phyloP scores from a whole-genome alignment of 129 eudicot species.

The Artemisia annua region DNA sequence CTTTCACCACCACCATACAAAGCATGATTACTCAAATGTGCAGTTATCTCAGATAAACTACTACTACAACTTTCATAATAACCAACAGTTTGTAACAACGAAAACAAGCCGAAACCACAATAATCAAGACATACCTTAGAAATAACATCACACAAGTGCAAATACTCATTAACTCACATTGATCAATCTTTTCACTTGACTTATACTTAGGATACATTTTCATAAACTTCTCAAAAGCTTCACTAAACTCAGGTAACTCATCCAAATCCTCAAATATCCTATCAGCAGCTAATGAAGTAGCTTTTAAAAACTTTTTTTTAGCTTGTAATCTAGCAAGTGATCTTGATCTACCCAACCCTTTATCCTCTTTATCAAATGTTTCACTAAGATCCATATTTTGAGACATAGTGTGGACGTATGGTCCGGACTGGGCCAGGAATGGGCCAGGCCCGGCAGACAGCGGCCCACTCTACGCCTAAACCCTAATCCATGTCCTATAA shows the following conservation, averaged over 20 bases:
- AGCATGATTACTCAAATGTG: conserved; percentile 45
- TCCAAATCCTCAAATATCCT: conserved; percentile 33
- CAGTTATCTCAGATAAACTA: conserved; percentile 42
- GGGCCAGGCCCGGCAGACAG: no score
- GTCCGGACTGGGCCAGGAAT: no score
- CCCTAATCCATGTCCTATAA: no score
- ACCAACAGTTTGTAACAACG: conserved; percentile 39
- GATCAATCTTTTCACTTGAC: conserved; percentile 36
- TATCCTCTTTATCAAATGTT: conserved; percentile 30
- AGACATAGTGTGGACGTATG: no score
- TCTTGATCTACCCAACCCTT: conserved; percentile 45
- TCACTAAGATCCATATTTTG: conserved; percentile 38
- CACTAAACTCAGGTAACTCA: conserved; percentile 34
- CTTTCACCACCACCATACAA: conserved; percentile 42
- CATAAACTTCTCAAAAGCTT: conserved; percentile 40
- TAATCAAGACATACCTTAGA: conserved; percentile 50
- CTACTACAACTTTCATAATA: conserved; percentile 35
- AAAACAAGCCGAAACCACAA: conserved; percentile 46
- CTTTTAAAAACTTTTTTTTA: conserved; percentile 39
- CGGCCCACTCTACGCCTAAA: no score
- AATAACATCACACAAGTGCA: conserved; percentile 31
- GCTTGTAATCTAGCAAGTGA: conserved; percentile 49
- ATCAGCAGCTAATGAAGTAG: conserved; percentile 47
- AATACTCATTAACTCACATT: conserved; percentile 32
- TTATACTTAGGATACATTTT: conserved; percentile 44